A percentile compares a stretch with the other conserved stretches of the same genome.
These are phyloP conservation scores for Sphagnurus paluster DNA, from an alignment of 1,284 basidiomycete species.

Conservation along the genomic window DNA sequence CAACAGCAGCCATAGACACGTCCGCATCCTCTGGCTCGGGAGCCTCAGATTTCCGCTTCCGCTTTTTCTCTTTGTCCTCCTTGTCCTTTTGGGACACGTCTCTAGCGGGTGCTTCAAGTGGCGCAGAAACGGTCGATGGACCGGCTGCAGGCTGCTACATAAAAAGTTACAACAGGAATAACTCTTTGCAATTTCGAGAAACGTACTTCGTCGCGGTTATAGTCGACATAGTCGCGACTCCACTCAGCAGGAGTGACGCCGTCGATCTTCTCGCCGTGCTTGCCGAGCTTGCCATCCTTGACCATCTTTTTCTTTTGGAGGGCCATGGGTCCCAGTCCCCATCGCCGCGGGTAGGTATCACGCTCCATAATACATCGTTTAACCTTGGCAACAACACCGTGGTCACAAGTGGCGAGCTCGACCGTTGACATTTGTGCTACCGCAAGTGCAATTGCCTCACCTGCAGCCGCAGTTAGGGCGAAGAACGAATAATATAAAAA, in stretches of 20 bases:
- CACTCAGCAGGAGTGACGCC: slow-evolving; percentile 90
- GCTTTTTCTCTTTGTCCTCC: slow-evolving; percentile 71
- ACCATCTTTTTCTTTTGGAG: slow-evolving; percentile 98
- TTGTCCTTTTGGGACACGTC: slow-evolving; percentile 43
- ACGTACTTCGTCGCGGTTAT: slow-evolving; percentile 57
- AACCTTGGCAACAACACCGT: slow-evolving; percentile 98
- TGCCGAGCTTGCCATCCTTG: slow-evolving; percentile 95
- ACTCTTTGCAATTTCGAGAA: slow-evolving; percentile 3
- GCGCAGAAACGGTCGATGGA: slow-evolving; percentile 33
- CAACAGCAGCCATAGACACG: slow-evolving; percentile 42
- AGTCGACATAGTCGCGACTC: slow-evolving; percentile 94
- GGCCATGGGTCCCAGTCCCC: slow-evolving; percentile 97
- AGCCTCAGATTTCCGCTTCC: slow-evolving; percentile 70
- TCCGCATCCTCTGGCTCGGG: slow-evolving; percentile 36
- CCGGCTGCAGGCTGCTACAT: slow-evolving; percentile 46
- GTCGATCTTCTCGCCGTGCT: slow-evolving; percentile 92
- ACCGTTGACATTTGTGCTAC: slow-evolving; percentile 99
- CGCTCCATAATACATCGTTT: slow-evolving; percentile 99
- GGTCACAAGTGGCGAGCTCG: slow-evolving; percentile 97
- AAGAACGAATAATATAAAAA: background rate
- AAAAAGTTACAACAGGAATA: slow-evolving; percentile 5
- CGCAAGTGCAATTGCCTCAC: slow-evolving; percentile 97
- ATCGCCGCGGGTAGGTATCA: slow-evolving; percentile 96
- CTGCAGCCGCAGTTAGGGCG: slow-evolving; percentile 31
- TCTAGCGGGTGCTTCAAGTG: slow-evolving; percentile 22